Evolutionary conservation across 345 rosid species (phyloP), one percentile per base, ranked within the genome.

Genomic region (Zanthoxylum bungeanum): DNA sequence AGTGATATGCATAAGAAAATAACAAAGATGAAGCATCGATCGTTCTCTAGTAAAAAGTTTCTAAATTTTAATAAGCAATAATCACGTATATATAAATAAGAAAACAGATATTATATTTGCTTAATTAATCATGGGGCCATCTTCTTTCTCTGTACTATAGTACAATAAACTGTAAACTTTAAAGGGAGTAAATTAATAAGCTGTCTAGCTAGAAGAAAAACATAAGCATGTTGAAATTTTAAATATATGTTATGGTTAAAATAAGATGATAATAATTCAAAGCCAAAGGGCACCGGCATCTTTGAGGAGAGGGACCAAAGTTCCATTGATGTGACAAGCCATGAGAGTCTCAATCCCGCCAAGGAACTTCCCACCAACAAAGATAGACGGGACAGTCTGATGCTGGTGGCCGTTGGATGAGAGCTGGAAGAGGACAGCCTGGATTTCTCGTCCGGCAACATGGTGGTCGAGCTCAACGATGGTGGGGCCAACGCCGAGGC

Each of bases 231-330:
- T 25, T n/a, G n/a, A n/a, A n/a, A n/a, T n/a, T n/a, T n/a, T n/a
- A n/a, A n/a, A n/a, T n/a, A n/a, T n/a, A n/a, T n/a, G n/a, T n/a
- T n/a, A n/a, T n/a, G n/a, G n/a, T n/a, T n/a, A n/a, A n/a, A n/a
- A n/a, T n/a, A n/a, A n/a, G n/a, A n/a, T n/a, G n/a, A n/a, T 9
- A 40, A 39, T 8, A 12, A 7, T 19, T 87, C 81, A 92, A 64
- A 92, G 98, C 98, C 98, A 94, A 60, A 94, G 97, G n/a, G 98
- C 98, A 21, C 98, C 98, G 59, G 97, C 94, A 52, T 89, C 88
- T 80, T 90, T 94, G 59, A 94, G 97, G 58, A 92, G 91, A 60
- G 98, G 98, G 19, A 94, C 89, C 40, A 94, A 75, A 3, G 93
- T 85, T 17, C 97, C 98, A 31, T 90, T 92, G 68, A 92, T 94